Evolutionary conservation across 352 stramenopile genomes (phyloP).

Genomic region (Phytophthora sansomeana): DNA sequence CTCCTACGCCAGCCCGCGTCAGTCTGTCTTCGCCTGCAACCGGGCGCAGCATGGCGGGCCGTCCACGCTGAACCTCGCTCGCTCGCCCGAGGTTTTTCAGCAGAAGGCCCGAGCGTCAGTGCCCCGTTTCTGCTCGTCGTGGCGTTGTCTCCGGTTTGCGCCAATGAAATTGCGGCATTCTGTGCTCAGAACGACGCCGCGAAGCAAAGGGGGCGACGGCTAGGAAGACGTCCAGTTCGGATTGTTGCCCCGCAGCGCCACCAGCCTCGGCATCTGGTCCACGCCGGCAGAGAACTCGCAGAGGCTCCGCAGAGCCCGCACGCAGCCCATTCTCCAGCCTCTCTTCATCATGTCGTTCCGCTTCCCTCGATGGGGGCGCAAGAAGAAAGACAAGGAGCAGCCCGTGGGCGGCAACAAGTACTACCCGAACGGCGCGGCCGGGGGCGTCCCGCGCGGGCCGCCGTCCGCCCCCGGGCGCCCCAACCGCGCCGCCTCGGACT

Average conservation of each 20-base stretch:
- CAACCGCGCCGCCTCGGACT: slow-evolving; percentile 54
- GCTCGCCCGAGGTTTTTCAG: slow-evolving; percentile 9
- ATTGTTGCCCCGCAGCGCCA: slow-evolving; percentile 44
- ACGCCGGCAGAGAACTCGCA: neutral
- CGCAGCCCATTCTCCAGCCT: no score
- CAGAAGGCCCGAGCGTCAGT: slow-evolving; percentile 17
- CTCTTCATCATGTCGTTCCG: slow-evolving; percentile 69
- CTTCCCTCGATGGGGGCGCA: slow-evolving; percentile 77
- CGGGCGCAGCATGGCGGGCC: neutral
- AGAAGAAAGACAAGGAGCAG: slow-evolving; percentile 69
- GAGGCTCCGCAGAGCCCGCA: neutral
- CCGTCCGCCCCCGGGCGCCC: slow-evolving; percentile 54
- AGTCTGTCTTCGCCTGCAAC: neutral
- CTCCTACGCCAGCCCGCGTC: neutral
- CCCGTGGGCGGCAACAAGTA: slow-evolving; percentile 50
- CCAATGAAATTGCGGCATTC: slow-evolving; percentile 32
- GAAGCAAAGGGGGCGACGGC: slow-evolving; percentile 10
- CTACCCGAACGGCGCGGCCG: slow-evolving; percentile 30
- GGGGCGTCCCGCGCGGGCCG: slow-evolving; percentile 36
- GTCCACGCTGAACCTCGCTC: no score
- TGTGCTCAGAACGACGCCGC: slow-evolving; percentile 23
- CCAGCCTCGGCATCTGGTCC: neutral
- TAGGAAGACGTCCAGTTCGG: slow-evolving; percentile 49
- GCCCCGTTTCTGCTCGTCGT: slow-evolving; percentile 17
- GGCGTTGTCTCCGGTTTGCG: slow-evolving; percentile 16